Base-by-base conservation (phyloP, 495 filamentous ascomycete species). In the Talaromyces adpressus region DNA sequence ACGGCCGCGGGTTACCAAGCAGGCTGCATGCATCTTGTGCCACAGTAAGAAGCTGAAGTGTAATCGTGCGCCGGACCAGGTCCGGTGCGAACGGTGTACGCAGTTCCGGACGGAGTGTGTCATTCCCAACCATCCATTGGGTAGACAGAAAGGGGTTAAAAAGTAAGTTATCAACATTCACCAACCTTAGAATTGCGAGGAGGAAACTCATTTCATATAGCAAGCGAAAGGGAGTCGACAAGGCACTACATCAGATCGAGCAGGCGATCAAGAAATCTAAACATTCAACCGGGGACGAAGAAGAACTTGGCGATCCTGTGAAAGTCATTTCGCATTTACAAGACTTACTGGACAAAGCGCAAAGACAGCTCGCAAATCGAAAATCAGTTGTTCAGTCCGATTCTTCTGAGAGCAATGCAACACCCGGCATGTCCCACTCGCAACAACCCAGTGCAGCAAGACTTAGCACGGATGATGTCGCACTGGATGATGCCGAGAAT, bases 401-500 rank as follows among this genome's bases (percentile, higher is more conserved):
- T 54, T 29, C 23, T 54, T 25, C 25, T 29, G 51, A 4, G 22
- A 49, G 20, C 20, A 54, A 22, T 29, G 6, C 51, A 12, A 54
- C 22, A 14, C 11, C 23, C n/a, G 45, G 2, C n/a, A 0, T 22
- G n/a, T 18, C 45, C 4, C 45, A 49, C 7, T 49, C 52, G 9
- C 22, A 56, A 22, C 22, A 56, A 56, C 27, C 52, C 22, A 47
- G 41, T 61, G 5, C 59, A 25, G 4, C 45, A 14, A 53, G 18
- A 11, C 27, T 59, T 45, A 70, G 61, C 59, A 65, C 61, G 29
- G 78, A 81, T 14, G 83, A 86, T 22, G 74, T 89, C 12, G 82
- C 84, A 25, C 69, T 91, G 5, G 87, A 89, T 64, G 87, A 90
- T 73, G 87, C 87, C 18, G 88, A 91, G 66, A 91, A 91, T 63